Evolutionary conservation across 2,329 filamentous ascomycete species (phyloP).

Genomic region (Aspergillus neotritici): DNA sequence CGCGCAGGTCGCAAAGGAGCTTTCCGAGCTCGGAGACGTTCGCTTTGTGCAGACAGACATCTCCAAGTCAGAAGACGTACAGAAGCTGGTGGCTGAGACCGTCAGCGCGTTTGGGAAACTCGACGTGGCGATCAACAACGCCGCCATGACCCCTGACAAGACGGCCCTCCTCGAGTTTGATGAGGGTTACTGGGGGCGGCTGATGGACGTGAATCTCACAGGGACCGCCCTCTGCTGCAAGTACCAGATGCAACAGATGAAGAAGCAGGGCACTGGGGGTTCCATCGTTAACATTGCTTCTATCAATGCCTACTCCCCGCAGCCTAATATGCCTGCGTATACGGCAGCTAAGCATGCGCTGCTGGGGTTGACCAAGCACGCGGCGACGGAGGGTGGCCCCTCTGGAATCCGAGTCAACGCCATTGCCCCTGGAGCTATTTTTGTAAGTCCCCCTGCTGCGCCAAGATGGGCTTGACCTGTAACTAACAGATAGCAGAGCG

Average conservation of each 20-base stretch:
- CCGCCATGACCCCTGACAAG: conserved; percentile 23
- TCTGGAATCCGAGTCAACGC: conserved; percentile 35
- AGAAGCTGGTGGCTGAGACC: conserved; percentile 27
- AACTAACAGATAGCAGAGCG: conserved; percentile 6
- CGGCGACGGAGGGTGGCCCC: conserved; percentile 29
- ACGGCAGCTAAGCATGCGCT: conserved; percentile 41
- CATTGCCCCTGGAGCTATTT: conserved; percentile 19
- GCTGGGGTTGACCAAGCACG: conserved; percentile 40
- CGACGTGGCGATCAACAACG: conserved; percentile 43
- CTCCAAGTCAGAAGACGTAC: conserved; percentile 26
- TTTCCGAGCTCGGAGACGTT: conserved; percentile 12
- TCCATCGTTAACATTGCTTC: conserved; percentile 42
- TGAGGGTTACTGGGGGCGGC: conserved; percentile 33
- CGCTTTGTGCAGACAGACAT: conserved; percentile 23
- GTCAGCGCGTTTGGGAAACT: conserved; percentile 33
- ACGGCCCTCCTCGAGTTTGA: conserved; percentile 31
- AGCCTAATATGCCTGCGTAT: conserved; percentile 39
- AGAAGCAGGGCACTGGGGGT: conserved; percentile 22
- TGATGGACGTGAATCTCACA: conserved; percentile 38
- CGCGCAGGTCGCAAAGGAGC: conserved; percentile 9
- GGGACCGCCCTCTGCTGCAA: conserved; percentile 40
- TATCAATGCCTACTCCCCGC: conserved; percentile 32
- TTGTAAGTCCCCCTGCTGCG: conserved; percentile 1
- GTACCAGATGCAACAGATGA: conserved; percentile 40
- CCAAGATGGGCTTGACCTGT: not conserved